These are phyloP conservation scores for Hyaloperonospora arabidopsidis DNA, from an alignment of 352 stramenopile genomes.

Conservation along the genomic window DNA sequence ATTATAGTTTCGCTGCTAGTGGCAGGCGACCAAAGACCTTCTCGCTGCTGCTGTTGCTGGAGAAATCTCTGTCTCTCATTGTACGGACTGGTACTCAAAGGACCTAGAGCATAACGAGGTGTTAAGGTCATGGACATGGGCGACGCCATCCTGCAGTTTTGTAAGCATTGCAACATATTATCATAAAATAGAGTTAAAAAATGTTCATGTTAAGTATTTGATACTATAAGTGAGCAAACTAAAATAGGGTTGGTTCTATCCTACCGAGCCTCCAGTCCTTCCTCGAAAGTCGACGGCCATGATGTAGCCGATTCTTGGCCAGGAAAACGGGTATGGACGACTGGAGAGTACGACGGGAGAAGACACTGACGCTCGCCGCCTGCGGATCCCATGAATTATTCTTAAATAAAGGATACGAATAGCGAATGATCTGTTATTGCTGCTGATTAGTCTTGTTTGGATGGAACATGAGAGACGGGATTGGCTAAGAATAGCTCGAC, in stretches of 20 bases:
- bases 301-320: conserved; percentile 27
- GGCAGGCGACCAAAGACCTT: conserved; percentile 20
- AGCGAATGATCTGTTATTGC: too few relatives aligned
- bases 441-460: too few relatives aligned
- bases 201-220: background rate
- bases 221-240: too few relatives aligned
- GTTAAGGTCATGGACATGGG: conserved; percentile 29
- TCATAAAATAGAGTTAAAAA: too few relatives aligned
- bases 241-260: too few relatives aligned
- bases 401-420: too few relatives aligned
- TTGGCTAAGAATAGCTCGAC: too few relatives aligned
- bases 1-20: conserved; percentile 11
- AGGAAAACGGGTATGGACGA: conserved; percentile 28
- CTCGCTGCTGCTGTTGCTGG: conserved; percentile 19
- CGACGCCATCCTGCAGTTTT: conserved; percentile 38
- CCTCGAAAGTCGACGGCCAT: conserved; percentile 72
- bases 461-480: too few relatives aligned
- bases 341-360: conserved; percentile 61
- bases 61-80: conserved; percentile 37
- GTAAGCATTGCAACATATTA: too few relatives aligned
- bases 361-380: conserved; percentile 28
- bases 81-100: conserved; percentile 35
- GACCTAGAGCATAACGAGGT: conserved; percentile 9
- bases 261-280: conserved; percentile 51
- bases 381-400: conserved; percentile 15